Percentiles rank a stretch among this genome's conserved stretches.
phyloP scores from a whole-genome alignment of 2,329 filamentous ascomycete species.

The Fonsecaea erecta region DNA sequence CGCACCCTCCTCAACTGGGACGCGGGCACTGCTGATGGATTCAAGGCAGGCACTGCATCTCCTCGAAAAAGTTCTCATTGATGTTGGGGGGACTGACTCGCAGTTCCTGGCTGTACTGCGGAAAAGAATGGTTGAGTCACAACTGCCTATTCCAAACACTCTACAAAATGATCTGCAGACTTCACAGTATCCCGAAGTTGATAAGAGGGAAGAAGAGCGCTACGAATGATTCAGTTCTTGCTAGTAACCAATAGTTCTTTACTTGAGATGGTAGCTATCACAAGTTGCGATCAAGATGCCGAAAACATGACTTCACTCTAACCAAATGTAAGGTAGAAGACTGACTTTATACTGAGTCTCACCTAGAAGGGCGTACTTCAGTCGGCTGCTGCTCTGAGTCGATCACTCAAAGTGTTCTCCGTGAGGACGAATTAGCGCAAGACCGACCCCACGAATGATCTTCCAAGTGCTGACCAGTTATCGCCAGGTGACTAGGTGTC shows the following conservation, averaged over 20 bases:
- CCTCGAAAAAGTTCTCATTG: constrained; percentile 10
- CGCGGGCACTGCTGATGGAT: neutral
- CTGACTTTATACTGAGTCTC: neutral
- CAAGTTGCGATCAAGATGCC: neutral
- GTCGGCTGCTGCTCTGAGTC: neutral
- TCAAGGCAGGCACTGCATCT: constrained; percentile 10
- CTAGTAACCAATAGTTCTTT: neutral
- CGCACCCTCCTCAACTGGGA: neutral
- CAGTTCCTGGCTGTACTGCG: constrained; percentile 3
- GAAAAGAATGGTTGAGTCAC: constrained; percentile 12
- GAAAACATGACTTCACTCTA: neutral
- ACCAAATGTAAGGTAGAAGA: too few relatives aligned
- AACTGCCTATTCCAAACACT: constrained; percentile 1
- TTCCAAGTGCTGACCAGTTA: too few relatives aligned
- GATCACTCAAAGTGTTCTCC: neutral
- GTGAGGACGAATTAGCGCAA: neutral
- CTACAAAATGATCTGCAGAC: constrained; percentile 9
- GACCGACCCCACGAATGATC: neutral
- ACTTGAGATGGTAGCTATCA: neutral
- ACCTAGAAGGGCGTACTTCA: neutral
- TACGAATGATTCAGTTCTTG: neutral
- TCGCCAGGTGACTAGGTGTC: neutral
- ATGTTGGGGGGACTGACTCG: constrained; percentile 12
- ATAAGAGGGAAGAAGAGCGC: neutral
- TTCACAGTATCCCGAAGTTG: neutral